Conservation (phyloP, 2,329 filamentous ascomycete species). For the Chrysoporthe cubensis region DNA sequence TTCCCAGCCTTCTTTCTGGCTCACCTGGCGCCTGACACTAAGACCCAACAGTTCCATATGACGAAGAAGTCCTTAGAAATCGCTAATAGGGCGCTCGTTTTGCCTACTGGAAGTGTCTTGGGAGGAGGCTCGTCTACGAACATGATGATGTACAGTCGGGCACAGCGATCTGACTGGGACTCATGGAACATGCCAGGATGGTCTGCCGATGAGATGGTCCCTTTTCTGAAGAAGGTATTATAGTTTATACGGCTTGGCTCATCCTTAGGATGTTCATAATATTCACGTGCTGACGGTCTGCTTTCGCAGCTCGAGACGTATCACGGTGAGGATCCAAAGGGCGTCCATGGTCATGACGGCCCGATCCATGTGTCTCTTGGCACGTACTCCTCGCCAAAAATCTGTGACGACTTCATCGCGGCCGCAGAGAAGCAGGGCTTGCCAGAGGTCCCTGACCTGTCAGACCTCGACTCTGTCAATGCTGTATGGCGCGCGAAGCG, state of each 20-base stretch:
- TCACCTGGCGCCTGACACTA: conserved; percentile 31
- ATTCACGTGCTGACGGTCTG: no score
- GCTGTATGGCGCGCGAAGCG: conserved; percentile 33
- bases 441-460: conserved; percentile 51
- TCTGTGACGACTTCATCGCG: conserved; percentile 50
- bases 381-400: conserved; percentile 15
- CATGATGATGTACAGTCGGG: conserved; percentile 45
- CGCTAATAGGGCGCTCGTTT: no score
- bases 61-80: no score
- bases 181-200: conserved; percentile 35
- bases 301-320: no score
- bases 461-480: conserved; percentile 46
- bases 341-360: conserved; percentile 50
- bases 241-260: no score
- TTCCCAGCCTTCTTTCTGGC: conserved; percentile 45
- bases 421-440: conserved; percentile 50
- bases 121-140: conserved; percentile 52
- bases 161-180: conserved; percentile 39
- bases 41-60: no score
- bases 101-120: no score
- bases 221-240: conserved; percentile 52
- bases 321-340: no score
- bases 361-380: conserved; percentile 43
- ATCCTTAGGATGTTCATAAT: no score
- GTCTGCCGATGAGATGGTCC: conserved; percentile 44